Evolutionary conservation across 2,329 filamentous ascomycete species (phyloP).

Genomic region (Colletotrichum sp.): DNA sequence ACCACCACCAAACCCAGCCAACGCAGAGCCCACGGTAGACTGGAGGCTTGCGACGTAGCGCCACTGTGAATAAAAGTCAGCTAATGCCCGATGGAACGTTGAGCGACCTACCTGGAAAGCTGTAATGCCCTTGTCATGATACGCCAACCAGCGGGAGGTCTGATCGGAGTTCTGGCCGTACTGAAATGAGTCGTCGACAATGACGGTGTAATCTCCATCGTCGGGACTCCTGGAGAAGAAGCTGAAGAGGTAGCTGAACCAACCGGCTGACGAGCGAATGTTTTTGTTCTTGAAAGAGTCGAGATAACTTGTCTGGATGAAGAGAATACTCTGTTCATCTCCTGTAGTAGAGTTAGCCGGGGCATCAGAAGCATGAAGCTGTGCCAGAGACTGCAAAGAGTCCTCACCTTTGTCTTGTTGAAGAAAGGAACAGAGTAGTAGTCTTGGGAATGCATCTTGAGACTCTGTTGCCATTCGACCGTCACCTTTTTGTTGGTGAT

Average conservation of each 20-base stretch:
- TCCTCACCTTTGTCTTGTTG: neutral
- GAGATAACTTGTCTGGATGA: neutral
- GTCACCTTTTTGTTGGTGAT: neutral
- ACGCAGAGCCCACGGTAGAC: rapidly evolving
- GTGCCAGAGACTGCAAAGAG: neutral
- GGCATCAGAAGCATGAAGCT: neutral
- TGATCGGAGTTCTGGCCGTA: neutral
- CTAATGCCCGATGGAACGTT: neutral
- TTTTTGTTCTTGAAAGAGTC: neutral
- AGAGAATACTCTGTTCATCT: neutral
- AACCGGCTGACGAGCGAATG: neutral
- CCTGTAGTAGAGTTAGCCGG: neutral
- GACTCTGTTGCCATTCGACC: neutral
- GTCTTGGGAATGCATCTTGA: neutral
- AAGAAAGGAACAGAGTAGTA: neutral
- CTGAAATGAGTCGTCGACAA: neutral
- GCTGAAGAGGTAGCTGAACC: neutral
- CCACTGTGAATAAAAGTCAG: neutral
- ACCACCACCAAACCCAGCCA: neutral
- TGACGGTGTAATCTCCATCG: neutral
- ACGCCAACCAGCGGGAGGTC: neutral
- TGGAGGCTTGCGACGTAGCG: neutral
- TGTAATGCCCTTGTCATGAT: neutral
- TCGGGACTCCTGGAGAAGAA: neutral
- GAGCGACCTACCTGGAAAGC: neutral